Evolutionary conservation across 306 rosid species (phyloP), one percentile per base, ranked within the genome.

Genomic region (Datisca glomerata): DNA sequence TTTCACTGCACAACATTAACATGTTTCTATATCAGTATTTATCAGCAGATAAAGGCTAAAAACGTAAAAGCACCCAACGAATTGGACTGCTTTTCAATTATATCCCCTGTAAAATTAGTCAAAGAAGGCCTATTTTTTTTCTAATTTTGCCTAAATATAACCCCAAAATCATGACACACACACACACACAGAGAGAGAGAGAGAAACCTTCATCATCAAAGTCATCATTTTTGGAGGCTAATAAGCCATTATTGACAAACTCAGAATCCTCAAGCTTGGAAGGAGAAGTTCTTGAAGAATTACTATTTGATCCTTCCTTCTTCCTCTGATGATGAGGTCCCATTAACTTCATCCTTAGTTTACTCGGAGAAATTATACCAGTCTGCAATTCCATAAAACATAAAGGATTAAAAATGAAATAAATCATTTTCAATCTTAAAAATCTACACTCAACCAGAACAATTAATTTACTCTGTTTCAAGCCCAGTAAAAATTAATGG

Each of bases 251-350:
- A 33, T 58, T 68, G 41, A 70, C 78, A 68, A 72, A 79, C 29
- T 83, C 94, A 18, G 82, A 22, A 60, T 87, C 86, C 7, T 65
- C 85, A 53, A 72, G 41, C 65, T 73, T 79, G 21, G 97, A 65
- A 55, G 97, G 97, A 27, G 97, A 87, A 42, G 94, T 83, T 74
- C 97, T 82, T 13, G 94, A 67, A 37, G 97, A 87, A 76, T 76
- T 82, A 63, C 67, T 60, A 64, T 76, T 83, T 68, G 97, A 87
- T 59, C 89, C 94, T 62, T 75, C 81, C 56, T 79, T 86, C 69
- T 74, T 87, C 27, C 57, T 72, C 29, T 51, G 66, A 49, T 73
- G 47, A 47, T 73, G 93, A 58, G 93, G 61, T 12, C 94, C 94
- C 57, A 79, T 69, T 7, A 83, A 83, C 66, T 87, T 87, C 97